phyloP scores from a whole-genome alignment of 2,329 filamentous ascomycete species.

The Colletotrichum euphorbiae region DNA sequence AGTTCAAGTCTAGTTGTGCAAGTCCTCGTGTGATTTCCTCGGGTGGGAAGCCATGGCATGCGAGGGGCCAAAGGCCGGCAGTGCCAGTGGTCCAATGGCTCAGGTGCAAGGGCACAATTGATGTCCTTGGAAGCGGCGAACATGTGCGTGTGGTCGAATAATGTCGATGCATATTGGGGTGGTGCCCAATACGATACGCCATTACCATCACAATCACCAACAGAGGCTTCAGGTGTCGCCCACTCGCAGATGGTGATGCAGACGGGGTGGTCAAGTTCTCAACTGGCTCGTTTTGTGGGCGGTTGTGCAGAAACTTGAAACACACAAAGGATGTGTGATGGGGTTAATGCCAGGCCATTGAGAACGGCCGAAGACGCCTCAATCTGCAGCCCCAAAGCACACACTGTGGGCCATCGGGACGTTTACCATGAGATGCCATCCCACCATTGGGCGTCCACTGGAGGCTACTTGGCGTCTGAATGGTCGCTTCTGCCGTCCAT shows the following conservation, averaged over 20 bases:
- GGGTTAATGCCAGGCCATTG: constrained; percentile 27
- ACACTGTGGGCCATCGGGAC: constrained; percentile 22
- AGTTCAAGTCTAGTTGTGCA: constrained; percentile 1
- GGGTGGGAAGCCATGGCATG: constrained; percentile 25
- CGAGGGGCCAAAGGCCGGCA: constrained; percentile 24
- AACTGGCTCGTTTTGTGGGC: constrained; percentile 17
- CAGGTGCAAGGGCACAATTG: constrained; percentile 14
- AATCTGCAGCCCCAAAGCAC: constrained; percentile 5
- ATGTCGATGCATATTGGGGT: constrained; percentile 36
- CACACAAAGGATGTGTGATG: constrained; percentile 39
- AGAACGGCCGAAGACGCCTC: constrained; percentile 18
- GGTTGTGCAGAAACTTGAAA: constrained; percentile 39
- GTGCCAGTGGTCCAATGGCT: constrained; percentile 5
- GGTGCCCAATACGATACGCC: constrained; percentile 22
- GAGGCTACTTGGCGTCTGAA: constrained; percentile 26
- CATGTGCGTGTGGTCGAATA: constrained; percentile 37
- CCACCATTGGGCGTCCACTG: constrained; percentile 27
- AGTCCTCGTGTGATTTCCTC: constrained; percentile 32
- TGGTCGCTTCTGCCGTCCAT: constrained; percentile 19
- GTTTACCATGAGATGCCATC: constrained; percentile 29
- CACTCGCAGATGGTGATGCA: constrained; percentile 9
- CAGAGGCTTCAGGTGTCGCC: constrained; percentile 7
- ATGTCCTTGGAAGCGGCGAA: constrained; percentile 36
- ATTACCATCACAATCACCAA: constrained; percentile 7
- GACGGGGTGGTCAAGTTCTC: constrained; percentile 11